These are phyloP conservation scores for Alloteropsis semialata DNA, from an alignment of 176 grass and related monocot species.

Conservation along the genomic window DNA sequence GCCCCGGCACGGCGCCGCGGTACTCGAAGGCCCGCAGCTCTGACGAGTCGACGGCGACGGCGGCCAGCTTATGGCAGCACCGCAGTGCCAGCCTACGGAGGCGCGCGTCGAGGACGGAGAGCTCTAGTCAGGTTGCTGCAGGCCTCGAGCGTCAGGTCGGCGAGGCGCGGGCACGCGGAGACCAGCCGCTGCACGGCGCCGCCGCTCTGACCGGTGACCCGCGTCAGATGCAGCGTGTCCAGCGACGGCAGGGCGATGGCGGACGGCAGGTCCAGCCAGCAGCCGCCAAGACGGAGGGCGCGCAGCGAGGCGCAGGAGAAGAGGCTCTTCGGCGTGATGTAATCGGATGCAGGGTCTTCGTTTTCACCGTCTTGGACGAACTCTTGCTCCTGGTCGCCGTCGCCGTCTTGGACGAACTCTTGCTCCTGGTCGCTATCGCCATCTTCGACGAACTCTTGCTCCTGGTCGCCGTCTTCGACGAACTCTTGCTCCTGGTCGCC, in stretches of 20 bases:
- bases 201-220: background rate
- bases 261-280: background rate
- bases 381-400: too few relatives aligned
- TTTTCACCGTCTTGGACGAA: too few relatives aligned
- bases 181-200: background rate
- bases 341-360: too few relatives aligned
- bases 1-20: background rate
- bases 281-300: background rate
- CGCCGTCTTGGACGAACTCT: too few relatives aligned
- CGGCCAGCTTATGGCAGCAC: background rate
- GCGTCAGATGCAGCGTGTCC: background rate
- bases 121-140: background rate
- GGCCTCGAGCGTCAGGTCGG: background rate
- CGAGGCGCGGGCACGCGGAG: background rate
- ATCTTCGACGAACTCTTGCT: too few relatives aligned
- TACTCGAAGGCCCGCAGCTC: constrained; percentile 13
- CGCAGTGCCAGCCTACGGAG: background rate
- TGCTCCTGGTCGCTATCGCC: too few relatives aligned
- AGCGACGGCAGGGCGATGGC: background rate
- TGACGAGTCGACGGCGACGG: background rate
- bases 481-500: background rate
- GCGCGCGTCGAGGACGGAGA: background rate
- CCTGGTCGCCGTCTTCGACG: background rate
- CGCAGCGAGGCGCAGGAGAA: background rate
- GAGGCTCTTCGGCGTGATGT: background rate